These are phyloP conservation scores for Eragrostis curvula DNA, from an alignment of 176 grass and related monocot genomes.

Conservation along the genomic window DNA sequence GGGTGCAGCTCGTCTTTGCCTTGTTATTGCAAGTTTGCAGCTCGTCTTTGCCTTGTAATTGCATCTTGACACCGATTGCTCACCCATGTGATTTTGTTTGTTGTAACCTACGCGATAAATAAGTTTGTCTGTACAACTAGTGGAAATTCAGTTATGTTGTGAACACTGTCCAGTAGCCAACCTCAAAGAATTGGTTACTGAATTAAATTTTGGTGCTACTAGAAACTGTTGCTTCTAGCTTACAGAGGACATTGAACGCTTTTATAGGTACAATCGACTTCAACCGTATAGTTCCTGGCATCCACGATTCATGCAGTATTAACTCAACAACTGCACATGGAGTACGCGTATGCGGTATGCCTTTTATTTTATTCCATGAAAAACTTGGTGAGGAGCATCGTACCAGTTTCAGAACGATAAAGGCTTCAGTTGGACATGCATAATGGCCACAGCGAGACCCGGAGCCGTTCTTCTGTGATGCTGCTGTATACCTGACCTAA, in stretches of 20 bases:
- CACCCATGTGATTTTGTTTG: not conserved
- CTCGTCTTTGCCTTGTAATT: slow-evolving; percentile 20
- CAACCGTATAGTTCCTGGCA: not conserved
- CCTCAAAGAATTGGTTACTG: slow-evolving; percentile 21
- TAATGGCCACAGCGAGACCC: not conserved
- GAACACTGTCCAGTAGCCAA: not conserved
- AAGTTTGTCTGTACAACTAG: not conserved
- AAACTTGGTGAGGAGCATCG: not conserved
- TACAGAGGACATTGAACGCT: slow-evolving; percentile 6
- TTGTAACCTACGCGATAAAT: not conserved
- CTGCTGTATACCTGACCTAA: too few relatives aligned
- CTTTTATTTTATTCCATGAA: not conserved
- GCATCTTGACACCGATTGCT: slow-evolving; percentile 4
- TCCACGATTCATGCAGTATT: not conserved
- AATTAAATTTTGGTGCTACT: slow-evolving; percentile 4
- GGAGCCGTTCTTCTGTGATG: not conserved
- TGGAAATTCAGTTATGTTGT: not conserved
- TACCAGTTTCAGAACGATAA: not conserved
- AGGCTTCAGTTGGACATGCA: not conserved
- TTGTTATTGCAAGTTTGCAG: not conserved
- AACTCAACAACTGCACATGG: not conserved
- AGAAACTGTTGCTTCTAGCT: slow-evolving; percentile 6
- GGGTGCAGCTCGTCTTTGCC: slow-evolving; percentile 11
- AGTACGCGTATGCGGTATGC: not conserved
- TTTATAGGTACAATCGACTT: not conserved